Conservation (phyloP, 768 basidiomycete species). For the Gymnopilus junonius region DNA sequence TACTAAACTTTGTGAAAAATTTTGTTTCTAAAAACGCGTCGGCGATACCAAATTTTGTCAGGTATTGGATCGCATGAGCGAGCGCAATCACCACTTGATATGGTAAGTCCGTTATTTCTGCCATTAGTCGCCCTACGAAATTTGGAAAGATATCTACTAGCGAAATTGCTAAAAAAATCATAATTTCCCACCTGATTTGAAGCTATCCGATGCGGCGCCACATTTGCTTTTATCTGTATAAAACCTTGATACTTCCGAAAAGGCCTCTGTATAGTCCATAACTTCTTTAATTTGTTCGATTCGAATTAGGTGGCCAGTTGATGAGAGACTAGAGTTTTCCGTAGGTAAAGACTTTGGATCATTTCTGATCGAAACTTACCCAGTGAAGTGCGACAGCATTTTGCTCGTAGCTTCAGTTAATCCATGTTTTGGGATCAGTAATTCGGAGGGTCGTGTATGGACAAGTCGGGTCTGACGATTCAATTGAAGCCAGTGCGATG, state of each 20-base stretch:
- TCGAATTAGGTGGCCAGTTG: slow-evolving; percentile 51
- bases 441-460: slow-evolving; percentile 82
- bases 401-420: slow-evolving; percentile 76
- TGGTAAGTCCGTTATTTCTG: slow-evolving; percentile 67
- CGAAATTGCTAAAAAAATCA: not conserved
- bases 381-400: slow-evolving; percentile 72
- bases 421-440: slow-evolving; percentile 64
- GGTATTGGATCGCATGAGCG: slow-evolving; percentile 72
- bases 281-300: slow-evolving; percentile 61
- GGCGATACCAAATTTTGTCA: slow-evolving; percentile 75
- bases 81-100: slow-evolving; percentile 72
- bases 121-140: slow-evolving; percentile 60
- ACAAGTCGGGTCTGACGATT: slow-evolving; percentile 75
- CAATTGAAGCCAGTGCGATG: not conserved
- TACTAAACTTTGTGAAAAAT: slow-evolving; percentile 81
- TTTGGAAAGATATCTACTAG: slow-evolving; percentile 1
- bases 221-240: slow-evolving; percentile 58
- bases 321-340: slow-evolving; percentile 36
- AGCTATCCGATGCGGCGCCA: slow-evolving; percentile 44
- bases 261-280: slow-evolving; percentile 72
- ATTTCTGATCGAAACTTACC: slow-evolving; percentile 41
- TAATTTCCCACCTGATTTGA: slow-evolving; percentile 45
- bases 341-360: not conserved
- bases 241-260: slow-evolving; percentile 65
- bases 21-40: slow-evolving; percentile 77